A percentile compares a stretch with the other conserved stretches of the same genome.
Evolutionary conservation across 2,329 filamentous ascomycete species (phyloP).

Genomic region (Pseudonectria foliicola): DNA sequence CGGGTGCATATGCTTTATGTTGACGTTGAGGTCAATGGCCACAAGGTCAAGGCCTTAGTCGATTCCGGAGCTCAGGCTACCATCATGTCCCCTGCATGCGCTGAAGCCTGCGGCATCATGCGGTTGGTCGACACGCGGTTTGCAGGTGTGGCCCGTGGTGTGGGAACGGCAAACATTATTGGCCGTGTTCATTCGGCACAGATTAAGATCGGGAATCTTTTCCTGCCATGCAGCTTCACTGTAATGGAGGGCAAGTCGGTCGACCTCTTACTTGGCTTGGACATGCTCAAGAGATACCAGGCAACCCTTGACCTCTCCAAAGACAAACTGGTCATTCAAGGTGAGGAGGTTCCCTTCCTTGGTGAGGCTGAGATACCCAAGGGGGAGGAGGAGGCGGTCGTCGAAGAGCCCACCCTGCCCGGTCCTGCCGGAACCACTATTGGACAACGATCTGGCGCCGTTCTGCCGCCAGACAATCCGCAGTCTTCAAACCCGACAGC

Average conservation of each 20-base stretch:
- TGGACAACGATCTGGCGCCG: conserved; percentile 73
- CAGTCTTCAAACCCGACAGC: conserved; percentile 18
- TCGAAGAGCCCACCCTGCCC: conserved; percentile 74
- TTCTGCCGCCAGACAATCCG: conserved; percentile 34
- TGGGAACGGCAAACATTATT: conserved; percentile 89
- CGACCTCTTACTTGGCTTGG: conserved; percentile 83
- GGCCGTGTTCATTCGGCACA: conserved; percentile 92
- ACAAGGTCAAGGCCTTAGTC: conserved; percentile 90
- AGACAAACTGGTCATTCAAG: conserved; percentile 81
- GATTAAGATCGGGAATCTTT: conserved; percentile 84
- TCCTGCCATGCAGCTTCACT: conserved; percentile 90
- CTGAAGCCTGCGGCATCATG: conserved; percentile 91
- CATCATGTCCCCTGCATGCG: conserved; percentile 94
- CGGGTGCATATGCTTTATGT: conserved; percentile 95
- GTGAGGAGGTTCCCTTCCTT: conserved; percentile 80
- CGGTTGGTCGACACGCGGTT: conserved; percentile 89
- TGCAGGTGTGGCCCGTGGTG: conserved; percentile 83
- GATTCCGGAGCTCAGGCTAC: conserved; percentile 97
- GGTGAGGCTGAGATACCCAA: conserved; percentile 94
- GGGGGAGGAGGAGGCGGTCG: conserved; percentile 64
- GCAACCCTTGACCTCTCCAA: conserved; percentile 82
- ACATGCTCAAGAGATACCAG: conserved; percentile 96
- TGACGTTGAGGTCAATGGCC: conserved; percentile 87
- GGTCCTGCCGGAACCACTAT: conserved; percentile 87
- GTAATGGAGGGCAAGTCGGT: conserved; percentile 99